A percentile compares a stretch with the other conserved stretches of the same genome.
Conservation (phyloP, 768 basidiomycete genomes). For the Baorangia bicolor region DNA sequence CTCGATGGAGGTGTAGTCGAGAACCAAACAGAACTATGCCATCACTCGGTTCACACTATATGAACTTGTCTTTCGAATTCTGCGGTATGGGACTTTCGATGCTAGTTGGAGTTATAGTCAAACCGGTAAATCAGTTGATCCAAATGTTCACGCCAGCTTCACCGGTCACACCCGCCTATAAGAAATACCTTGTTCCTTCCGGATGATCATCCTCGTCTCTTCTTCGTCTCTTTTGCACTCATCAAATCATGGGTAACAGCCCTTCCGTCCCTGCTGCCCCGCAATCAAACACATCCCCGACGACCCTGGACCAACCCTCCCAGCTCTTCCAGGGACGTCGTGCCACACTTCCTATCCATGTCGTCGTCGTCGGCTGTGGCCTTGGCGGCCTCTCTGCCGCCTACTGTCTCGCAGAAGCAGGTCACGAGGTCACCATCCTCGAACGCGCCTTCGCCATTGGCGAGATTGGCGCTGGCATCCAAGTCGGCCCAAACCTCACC, state of each 20-base stretch:
- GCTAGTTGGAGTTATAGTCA: too few relatives aligned
- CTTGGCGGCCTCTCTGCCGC: constrained; percentile 50
- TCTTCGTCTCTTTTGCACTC: not conserved
- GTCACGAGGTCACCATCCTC: constrained; percentile 49
- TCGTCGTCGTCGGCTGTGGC: constrained; percentile 51
- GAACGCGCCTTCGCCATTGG: constrained; percentile 40
- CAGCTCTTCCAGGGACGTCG: constrained; percentile 24
- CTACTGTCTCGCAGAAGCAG: constrained; percentile 43
- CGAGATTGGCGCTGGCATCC: constrained; percentile 55
- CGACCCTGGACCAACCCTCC: not conserved
- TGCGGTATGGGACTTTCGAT: too few relatives aligned
- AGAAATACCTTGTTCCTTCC: constrained; percentile 5
- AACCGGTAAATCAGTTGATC: too few relatives aligned
- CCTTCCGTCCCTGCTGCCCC: not conserved
- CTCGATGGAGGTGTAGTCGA: too few relatives aligned
- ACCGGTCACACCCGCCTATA: constrained; percentile 16
- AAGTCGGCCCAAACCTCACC: constrained; percentile 42
- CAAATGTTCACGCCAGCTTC: too few relatives aligned
- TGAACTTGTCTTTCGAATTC: too few relatives aligned
- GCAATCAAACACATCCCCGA: not conserved
- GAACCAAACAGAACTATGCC: too few relatives aligned
- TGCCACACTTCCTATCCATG: constrained; percentile 28
- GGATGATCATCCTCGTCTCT: not conserved
- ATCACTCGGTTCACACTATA: too few relatives aligned
- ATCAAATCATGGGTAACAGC: not conserved